A percentile compares a stretch with the other conserved stretches of the same genome.
phyloP scores from a whole-genome alignment of 805 yeast genomes.

The Clavispora vitiphila region DNA sequence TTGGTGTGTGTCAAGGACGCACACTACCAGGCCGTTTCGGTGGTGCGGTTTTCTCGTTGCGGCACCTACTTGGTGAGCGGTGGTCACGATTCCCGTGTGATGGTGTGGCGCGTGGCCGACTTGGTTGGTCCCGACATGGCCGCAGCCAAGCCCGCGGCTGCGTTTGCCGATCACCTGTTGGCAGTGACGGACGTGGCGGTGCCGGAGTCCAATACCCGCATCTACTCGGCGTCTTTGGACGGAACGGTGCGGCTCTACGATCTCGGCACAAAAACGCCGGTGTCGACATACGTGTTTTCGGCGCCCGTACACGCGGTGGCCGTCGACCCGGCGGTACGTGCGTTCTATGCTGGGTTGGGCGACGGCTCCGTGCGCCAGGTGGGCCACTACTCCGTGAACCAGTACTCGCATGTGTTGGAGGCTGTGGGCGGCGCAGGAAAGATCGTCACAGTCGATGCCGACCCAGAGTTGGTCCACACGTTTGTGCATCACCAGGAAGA shows the following conservation, averaged over 20 bases:
- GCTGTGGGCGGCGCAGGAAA: conserved; percentile 56
- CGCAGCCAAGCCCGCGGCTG: conserved; percentile 49
- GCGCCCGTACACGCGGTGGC: conserved; percentile 52
- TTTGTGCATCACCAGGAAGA: conserved; percentile 44
- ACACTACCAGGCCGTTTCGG: conserved; percentile 74
- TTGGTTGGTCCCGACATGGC: conserved; percentile 39
- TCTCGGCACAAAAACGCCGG: conserved; percentile 38
- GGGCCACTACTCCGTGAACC: conserved; percentile 41
- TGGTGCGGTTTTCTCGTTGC: conserved; percentile 54
- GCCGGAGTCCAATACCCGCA: conserved; percentile 50
- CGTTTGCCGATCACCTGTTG: conserved; percentile 59
- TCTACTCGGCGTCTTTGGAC: conserved; percentile 70
- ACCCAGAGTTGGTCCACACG: conserved; percentile 44
- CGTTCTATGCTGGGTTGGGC: conserved; percentile 61
- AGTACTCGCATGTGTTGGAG: conserved; percentile 42
- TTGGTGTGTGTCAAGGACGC: conserved; percentile 69
- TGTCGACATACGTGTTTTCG: conserved; percentile 71
- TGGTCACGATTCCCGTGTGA: conserved; percentile 76
- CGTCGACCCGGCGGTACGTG: conserved; percentile 76
- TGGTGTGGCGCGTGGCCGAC: conserved; percentile 69
- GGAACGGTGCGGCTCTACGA: conserved; percentile 71
- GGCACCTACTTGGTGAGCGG: conserved; percentile 64
- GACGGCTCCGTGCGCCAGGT: conserved; percentile 59
- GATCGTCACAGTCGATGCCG: conserved; percentile 48
- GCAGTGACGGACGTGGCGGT: conserved; percentile 47